These are phyloP conservation scores for Annona squamosa DNA, from an alignment of 164 flowering plant genomes.

Conservation along the genomic window DNA sequence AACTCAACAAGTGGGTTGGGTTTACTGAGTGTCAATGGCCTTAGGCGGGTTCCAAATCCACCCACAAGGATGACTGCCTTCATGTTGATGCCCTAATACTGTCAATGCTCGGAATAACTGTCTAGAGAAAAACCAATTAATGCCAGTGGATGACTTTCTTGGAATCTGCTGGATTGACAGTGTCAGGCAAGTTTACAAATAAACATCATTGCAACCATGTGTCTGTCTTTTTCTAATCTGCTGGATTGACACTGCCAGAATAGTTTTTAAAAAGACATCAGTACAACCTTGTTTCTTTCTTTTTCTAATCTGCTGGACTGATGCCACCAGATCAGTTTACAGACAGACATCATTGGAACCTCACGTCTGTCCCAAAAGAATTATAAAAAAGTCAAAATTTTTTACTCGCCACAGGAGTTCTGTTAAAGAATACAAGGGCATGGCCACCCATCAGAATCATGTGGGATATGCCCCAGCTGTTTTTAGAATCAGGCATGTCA, in stretches of 20 bases:
- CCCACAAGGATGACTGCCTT: slow-evolving; percentile 24
- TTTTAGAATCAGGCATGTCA: background rate
- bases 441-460: background rate
- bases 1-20: slow-evolving; percentile 25
- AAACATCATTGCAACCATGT: background rate
- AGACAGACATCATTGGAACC: background rate
- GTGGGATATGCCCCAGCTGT: background rate
- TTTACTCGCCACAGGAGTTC: background rate
- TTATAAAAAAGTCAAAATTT: background rate
- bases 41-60: slow-evolving; percentile 21
- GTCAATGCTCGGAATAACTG: background rate
- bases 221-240: background rate
- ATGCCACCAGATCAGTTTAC: background rate
- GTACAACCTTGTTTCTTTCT: too few relatives aligned
- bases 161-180: background rate
- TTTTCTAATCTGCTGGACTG: background rate
- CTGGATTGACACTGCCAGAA: too few relatives aligned
- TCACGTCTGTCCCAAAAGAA: background rate
- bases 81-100: slow-evolving; percentile 12
- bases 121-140: background rate
- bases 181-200: background rate
- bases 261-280: too few relatives aligned
- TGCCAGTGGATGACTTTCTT: background rate
- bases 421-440: background rate
- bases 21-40: slow-evolving; percentile 22